Conservation (phyloP, 129 eudicot genomes). For the Centrapalus pauciflorus region DNA sequence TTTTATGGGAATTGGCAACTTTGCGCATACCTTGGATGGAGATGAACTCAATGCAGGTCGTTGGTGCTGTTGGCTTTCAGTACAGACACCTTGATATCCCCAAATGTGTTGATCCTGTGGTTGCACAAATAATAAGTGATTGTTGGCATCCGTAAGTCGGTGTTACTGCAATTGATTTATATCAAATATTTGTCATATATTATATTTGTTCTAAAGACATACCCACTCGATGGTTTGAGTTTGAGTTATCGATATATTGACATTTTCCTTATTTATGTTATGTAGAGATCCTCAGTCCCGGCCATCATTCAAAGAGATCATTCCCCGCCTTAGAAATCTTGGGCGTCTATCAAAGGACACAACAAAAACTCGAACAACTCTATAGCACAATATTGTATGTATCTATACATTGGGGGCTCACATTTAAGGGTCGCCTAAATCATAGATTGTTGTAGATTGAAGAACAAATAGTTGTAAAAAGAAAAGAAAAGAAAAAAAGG, state of each 20-base stretch:
- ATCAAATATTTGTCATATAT: neutral
- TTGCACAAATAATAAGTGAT: slow-evolving; percentile 53
- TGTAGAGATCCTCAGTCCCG: slow-evolving; percentile 67
- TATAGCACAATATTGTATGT: slow-evolving; percentile 12
- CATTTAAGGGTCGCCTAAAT: too few species aligned
- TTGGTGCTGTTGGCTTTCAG: slow-evolving; percentile 94
- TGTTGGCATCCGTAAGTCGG: slow-evolving; percentile 71
- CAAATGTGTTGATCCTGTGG: slow-evolving; percentile 49
- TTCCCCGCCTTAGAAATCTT: slow-evolving; percentile 65
- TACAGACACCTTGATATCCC: slow-evolving; percentile 72
- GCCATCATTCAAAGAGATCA: slow-evolving; percentile 83
- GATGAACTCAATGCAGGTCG: slow-evolving; percentile 95
- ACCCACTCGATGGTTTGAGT: neutral
- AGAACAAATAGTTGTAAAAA: neutral
- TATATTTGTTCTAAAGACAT: neutral
- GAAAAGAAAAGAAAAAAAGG: neutral
- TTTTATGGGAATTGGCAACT: slow-evolving; percentile 92
- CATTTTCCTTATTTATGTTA: slow-evolving; percentile 9
- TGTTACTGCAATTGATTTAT: neutral
- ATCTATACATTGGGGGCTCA: slow-evolving; percentile 23
- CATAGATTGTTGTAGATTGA: slow-evolving; percentile 33
- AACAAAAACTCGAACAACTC: slow-evolving; percentile 22
- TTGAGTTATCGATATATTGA: neutral
- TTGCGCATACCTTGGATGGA: slow-evolving; percentile 84
- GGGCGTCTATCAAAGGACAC: slow-evolving; percentile 41